A percentile compares a stretch with the other conserved stretches of the same genome.
Conservation (phyloP, 768 basidiomycete species). For the Kwoniella mangroviensis region DNA sequence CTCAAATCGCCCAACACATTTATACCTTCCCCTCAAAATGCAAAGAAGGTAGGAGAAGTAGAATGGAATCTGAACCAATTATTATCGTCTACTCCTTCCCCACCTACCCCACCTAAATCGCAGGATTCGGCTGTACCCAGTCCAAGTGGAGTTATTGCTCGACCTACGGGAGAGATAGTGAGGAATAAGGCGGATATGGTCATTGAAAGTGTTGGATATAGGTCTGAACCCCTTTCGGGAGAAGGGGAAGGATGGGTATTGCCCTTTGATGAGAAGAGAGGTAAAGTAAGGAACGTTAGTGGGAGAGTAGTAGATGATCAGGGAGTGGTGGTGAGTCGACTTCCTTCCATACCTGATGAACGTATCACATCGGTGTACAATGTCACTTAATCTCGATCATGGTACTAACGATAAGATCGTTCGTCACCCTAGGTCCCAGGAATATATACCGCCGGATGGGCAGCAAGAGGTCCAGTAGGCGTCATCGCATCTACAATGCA, state of each 20-base stretch:
- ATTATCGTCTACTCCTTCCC: slow-evolving; percentile 27
- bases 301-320: slow-evolving; percentile 57
- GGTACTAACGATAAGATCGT: no score
- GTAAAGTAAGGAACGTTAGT: slow-evolving; percentile 61
- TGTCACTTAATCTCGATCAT: no score
- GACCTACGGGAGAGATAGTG: slow-evolving; percentile 66
- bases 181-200: slow-evolving; percentile 73
- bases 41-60: slow-evolving; percentile 29
- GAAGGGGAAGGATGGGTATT: slow-evolving; percentile 38
- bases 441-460: slow-evolving; percentile 95
- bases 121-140: slow-evolving; percentile 59
- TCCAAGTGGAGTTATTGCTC: slow-evolving; percentile 59
- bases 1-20: slow-evolving; percentile 51
- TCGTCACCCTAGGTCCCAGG: slow-evolving; percentile 55
- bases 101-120: slow-evolving; percentile 29
- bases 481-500: slow-evolving; percentile 93
- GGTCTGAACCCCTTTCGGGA: slow-evolving; percentile 64
- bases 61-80: slow-evolving; percentile 54
- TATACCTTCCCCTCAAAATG: slow-evolving; percentile 12
- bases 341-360: neutral
- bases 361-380: no score
- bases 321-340: slow-evolving; percentile 53
- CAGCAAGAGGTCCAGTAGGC: slow-evolving; percentile 84
- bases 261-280: slow-evolving; percentile 57
- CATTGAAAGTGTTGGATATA: slow-evolving; percentile 86